Base-by-base conservation (phyloP, 805 yeast species). In the Starmerella geochares region DNA sequence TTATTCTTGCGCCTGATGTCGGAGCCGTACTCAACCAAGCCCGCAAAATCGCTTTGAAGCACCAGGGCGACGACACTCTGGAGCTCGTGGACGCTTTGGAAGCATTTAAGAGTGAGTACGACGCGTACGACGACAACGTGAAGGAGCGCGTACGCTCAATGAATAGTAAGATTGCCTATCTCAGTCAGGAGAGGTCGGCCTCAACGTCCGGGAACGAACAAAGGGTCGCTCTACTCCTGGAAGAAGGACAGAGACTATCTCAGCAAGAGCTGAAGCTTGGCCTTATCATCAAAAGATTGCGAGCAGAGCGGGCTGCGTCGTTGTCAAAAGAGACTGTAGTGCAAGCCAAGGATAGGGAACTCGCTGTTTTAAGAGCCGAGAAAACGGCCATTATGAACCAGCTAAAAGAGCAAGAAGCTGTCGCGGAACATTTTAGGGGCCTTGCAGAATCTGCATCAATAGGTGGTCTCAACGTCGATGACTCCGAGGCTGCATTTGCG, bases 371-470 rank as follows among this genome's bases (percentile, higher is more conserved):
- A 3, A 63, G 68, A 20, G 61, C 62, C n/a, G 79, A 77, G 48
- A 54, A 74, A 3, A 71, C 5, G 61, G 59, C 20, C 62, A 70
- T 45, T 71, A 71, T 47, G 14, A 52, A 59, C n/a, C 54, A 57
- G 23, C 14, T 54, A 11, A 54, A 55, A 24, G 55, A 58, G 17
- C 53, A 54, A 11, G 54, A 50, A 37, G 74, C 73, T 17, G 79
- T 80, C 52, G 71, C 85, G 47, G 96, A 90, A 65, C 68, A 71
- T 27, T 66, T 82, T 47, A 71, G 95, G 39, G 70, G 78, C 27
- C 76, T 77, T 56, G 68, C 76, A 24, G 96, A 87, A 16, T 40
- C 44, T 6, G 44, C 24, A 3, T 14, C 42, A 11, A 28, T 24
- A 1, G 24, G 29, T 4, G 41, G 29, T n/a, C 14, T 37, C 2